A percentile compares a stretch with the other conserved stretches of the same genome.
Conservation (phyloP, 441 rosid species). For the Corymbia citriodora region DNA sequence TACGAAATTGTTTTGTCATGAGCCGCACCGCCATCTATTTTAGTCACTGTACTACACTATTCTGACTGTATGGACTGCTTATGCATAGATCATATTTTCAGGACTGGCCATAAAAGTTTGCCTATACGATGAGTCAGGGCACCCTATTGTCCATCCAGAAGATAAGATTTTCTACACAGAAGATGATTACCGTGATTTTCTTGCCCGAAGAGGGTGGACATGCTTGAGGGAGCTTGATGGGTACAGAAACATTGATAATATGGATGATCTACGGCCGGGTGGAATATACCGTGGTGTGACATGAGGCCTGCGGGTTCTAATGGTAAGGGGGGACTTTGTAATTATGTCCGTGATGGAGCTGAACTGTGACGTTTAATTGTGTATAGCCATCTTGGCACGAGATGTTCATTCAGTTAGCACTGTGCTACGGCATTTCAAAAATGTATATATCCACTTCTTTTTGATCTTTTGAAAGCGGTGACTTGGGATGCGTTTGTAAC, state of each 20-base stretch:
- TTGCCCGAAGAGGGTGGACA: slow-evolving; percentile 72
- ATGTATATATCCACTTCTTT: neutral
- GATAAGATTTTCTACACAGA: slow-evolving; percentile 85
- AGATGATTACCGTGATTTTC: slow-evolving; percentile 82
- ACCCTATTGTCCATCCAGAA: slow-evolving; percentile 73
- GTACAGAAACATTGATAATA: slow-evolving; percentile 67
- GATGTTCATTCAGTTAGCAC: neutral
- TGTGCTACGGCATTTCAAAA: neutral
- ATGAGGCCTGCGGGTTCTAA: slow-evolving; percentile 14
- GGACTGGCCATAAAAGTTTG: slow-evolving; percentile 80
- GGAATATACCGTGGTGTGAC: slow-evolving; percentile 65
- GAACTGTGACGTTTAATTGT: neutral
- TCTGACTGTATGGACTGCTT: neutral
- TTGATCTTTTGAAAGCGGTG: neutral
- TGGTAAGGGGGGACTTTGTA: neutral
- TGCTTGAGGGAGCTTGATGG: slow-evolving; percentile 78
- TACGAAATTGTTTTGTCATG: neutral
- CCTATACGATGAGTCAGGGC: slow-evolving; percentile 76
- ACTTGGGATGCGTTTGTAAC: neutral
- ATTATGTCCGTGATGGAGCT: neutral
- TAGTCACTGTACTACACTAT: neutral
- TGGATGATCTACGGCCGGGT: slow-evolving; percentile 91
- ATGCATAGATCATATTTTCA: slow-evolving; percentile 15
- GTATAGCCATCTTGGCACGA: neutral
- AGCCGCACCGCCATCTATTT: neutral